phyloP scores from a whole-genome alignment of 1,284 basidiomycete genomes.

The Irpex sp. region DNA sequence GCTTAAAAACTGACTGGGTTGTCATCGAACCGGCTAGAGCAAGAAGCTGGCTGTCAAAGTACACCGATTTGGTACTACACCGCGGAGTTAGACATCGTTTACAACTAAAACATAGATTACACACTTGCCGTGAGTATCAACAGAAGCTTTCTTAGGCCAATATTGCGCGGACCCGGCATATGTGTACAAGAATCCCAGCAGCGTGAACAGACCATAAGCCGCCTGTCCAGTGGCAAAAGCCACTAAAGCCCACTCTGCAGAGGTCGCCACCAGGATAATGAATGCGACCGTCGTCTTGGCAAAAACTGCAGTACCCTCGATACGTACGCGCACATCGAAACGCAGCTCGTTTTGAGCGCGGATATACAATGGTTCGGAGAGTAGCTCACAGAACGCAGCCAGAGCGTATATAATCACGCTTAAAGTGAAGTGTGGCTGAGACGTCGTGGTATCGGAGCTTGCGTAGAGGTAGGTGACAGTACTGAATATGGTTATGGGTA shows the following conservation, averaged over 20 bases:
- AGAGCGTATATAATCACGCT: constrained; percentile 70
- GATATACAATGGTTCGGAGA: constrained; percentile 84
- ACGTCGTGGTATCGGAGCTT: constrained; percentile 23
- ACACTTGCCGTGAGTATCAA: constrained; percentile 26
- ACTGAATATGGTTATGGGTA: constrained; percentile 26
- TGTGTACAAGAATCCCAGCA: constrained; percentile 28
- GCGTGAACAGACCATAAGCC: constrained; percentile 50
- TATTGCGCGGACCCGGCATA: constrained; percentile 22
- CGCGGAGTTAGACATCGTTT: not conserved
- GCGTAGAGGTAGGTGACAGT: constrained; percentile 26
- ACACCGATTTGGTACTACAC: constrained; percentile 20
- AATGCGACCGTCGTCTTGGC: constrained; percentile 72
- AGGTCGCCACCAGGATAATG: constrained; percentile 50
- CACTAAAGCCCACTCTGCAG: constrained; percentile 55
- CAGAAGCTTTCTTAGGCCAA: constrained; percentile 18
- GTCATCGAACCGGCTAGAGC: constrained; percentile 78
- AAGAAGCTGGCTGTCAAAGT: constrained; percentile 51
- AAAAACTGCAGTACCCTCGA: constrained; percentile 83
- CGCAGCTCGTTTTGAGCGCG: constrained; percentile 66
- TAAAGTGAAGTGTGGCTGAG: constrained; percentile 61
- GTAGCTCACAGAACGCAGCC: constrained; percentile 73
- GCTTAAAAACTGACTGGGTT: constrained; percentile 86
- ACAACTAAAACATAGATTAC: constrained; percentile 10
- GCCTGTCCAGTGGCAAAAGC: constrained; percentile 85
- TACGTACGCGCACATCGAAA: constrained; percentile 68